A percentile compares a stretch with the other conserved stretches of the same genome.
Conservation (phyloP, 139 green algal genomes). For the Chlorella vulgaris region DNA sequence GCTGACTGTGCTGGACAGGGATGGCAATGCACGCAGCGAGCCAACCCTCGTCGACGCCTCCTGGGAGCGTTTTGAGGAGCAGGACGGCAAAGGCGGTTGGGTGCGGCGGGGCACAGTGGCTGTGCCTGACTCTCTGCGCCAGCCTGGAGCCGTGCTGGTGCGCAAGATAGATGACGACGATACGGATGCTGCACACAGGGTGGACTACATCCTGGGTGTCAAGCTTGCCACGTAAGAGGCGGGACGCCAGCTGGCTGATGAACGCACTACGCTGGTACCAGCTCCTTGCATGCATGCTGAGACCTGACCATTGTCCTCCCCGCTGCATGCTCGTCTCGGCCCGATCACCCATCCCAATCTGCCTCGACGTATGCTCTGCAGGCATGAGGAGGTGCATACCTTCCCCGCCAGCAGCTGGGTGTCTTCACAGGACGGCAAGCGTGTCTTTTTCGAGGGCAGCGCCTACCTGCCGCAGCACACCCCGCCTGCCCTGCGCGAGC, state of each 20-base stretch:
- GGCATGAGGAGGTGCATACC: not conserved
- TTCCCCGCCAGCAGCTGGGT: not conserved
- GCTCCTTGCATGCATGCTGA: too few species aligned
- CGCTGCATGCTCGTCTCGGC: too few species aligned
- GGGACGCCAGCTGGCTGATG: not conserved
- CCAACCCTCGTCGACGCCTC: not conserved
- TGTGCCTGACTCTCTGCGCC: not conserved
- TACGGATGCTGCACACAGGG: not conserved
- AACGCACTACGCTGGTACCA: too few species aligned
- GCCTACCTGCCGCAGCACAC: constrained; percentile 12
- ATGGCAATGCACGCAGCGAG: not conserved
- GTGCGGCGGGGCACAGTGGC: not conserved
- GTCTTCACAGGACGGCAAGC: not conserved
- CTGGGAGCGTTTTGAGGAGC: not conserved
- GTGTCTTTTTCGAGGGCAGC: not conserved
- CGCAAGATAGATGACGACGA: not conserved
- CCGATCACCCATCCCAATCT: too few species aligned
- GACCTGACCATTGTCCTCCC: too few species aligned
- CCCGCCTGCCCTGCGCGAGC: not conserved
- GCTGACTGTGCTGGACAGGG: not conserved
- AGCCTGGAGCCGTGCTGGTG: not conserved
- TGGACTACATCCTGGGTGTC: not conserved
- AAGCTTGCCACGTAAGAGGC: constrained; percentile 3
- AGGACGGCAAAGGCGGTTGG: not conserved
- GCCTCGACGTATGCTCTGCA: too few species aligned